Conservation (phyloP, 768 basidiomycete species). For the Cyathus striatus region DNA sequence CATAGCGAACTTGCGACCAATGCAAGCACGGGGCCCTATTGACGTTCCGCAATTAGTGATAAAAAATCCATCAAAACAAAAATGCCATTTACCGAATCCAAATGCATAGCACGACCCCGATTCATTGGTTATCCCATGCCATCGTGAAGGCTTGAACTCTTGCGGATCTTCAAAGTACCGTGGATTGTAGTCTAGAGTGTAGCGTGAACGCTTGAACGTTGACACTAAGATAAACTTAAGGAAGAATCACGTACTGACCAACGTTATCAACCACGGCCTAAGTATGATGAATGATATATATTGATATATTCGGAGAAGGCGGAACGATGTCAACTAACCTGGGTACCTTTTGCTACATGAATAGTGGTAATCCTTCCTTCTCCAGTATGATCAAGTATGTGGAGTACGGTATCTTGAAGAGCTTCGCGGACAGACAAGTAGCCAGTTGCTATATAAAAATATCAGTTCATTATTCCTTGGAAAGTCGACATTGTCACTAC, state of each 20-base stretch:
- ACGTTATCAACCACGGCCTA: constrained; percentile 42
- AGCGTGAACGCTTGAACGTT: neutral
- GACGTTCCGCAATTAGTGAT: neutral
- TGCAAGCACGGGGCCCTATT: constrained; percentile 46
- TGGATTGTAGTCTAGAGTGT: constrained; percentile 42
- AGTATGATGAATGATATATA: neutral
- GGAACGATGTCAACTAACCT: constrained; percentile 20
- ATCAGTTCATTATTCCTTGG: no score
- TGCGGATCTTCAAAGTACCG: constrained; percentile 44
- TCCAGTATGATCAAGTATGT: constrained; percentile 17
- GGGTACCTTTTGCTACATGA: constrained; percentile 21
- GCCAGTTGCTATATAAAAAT: constrained; percentile 21
- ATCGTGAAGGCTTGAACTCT: constrained; percentile 45
- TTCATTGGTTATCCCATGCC: constrained; percentile 37
- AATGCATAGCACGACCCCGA: constrained; percentile 35
- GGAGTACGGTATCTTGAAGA: constrained; percentile 18
- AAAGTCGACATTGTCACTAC: no score
- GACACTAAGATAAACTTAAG: neutral
- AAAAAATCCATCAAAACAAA: neutral
- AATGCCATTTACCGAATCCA: constrained; percentile 41
- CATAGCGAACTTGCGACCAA: constrained; percentile 51
- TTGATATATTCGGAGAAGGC: neutral
- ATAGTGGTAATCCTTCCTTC: constrained; percentile 16
- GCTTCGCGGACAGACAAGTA: constrained; percentile 18
- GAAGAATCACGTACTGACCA: constrained; percentile 36